phyloP scores from a whole-genome alignment of 1,139 yeast species.

The Candida tropicalis region DNA sequence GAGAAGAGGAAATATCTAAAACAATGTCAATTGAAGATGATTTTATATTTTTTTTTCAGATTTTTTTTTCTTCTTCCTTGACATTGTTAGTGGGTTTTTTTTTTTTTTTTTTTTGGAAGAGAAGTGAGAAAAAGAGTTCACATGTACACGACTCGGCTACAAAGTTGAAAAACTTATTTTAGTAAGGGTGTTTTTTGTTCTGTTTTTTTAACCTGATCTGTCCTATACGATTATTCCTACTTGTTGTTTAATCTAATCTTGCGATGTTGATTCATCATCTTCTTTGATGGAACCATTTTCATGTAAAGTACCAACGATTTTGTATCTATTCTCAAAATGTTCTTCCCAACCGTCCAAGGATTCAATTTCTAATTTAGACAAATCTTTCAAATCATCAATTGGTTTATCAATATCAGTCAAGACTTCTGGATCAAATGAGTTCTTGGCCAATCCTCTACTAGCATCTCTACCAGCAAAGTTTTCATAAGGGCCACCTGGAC shows the following conservation, averaged over 20 bases:
- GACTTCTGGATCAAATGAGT: constrained; percentile 74
- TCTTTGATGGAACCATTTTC: constrained; percentile 18
- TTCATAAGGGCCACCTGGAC: constrained; percentile 95
- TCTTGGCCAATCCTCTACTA: constrained; percentile 87
- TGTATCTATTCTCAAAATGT: constrained; percentile 79
- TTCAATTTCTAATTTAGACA: constrained; percentile 62
- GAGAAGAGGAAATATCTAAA: not conserved
- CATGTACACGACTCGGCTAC: no score
- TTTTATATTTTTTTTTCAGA: not conserved
- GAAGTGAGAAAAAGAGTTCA: no score
- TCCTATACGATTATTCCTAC: no score
- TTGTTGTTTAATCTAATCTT: no score
- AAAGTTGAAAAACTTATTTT: no score
- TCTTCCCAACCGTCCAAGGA: constrained; percentile 84
- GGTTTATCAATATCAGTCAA: constrained; percentile 67
- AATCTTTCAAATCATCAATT: constrained; percentile 67
- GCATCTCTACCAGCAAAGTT: constrained; percentile 98
- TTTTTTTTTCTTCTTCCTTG: not conserved
- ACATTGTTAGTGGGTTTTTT: no score
- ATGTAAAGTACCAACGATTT: constrained; percentile 62
- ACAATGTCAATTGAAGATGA: not conserved
- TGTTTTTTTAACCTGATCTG: not conserved
- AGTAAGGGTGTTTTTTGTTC: no score
- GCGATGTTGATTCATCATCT: no score
- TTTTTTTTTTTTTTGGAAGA: no score